Evolutionary conservation across 2,329 filamentous ascomycete genomes (phyloP).

Genomic region (Rhinocladiella mackenziei): DNA sequence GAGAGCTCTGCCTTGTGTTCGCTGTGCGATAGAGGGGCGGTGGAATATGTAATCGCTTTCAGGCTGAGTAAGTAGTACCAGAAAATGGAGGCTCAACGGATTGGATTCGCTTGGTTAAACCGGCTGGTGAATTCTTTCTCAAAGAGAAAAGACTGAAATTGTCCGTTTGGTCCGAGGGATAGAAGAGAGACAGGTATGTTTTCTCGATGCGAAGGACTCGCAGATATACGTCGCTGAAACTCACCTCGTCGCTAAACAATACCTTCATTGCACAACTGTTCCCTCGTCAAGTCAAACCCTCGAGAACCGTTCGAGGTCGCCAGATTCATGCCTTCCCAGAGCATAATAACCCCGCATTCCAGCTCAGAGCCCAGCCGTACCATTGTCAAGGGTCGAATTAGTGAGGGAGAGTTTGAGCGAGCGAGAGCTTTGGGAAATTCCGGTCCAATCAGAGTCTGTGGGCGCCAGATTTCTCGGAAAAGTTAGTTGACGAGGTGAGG

Average conservation of each 20-base stretch:
- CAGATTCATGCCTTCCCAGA: background rate
- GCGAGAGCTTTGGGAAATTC: background rate
- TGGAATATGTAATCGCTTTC: background rate
- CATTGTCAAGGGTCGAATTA: background rate
- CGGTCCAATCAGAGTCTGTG: background rate
- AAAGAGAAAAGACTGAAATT: background rate
- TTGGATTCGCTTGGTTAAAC: background rate
- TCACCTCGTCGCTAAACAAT: background rate
- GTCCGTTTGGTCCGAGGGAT: background rate
- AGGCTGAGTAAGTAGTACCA: background rate
- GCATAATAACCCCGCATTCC: background rate
- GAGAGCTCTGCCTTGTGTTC: too few species aligned
- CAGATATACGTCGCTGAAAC: background rate
- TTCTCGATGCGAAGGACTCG: background rate
- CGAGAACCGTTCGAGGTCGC: background rate
- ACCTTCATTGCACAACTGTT: background rate
- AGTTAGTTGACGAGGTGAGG: background rate
- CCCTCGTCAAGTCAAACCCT: background rate
- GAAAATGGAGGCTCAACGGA: background rate
- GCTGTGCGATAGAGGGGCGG: too few species aligned
- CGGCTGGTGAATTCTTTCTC: too few species aligned
- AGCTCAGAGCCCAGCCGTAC: background rate
- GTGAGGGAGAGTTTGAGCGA: background rate
- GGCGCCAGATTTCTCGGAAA: background rate
- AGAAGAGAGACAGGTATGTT: background rate